Percentiles rank a stretch among this genome's conserved stretches.
Evolutionary conservation across 768 basidiomycete genomes (phyloP).

Genomic region (Naematelia encephala): DNA sequence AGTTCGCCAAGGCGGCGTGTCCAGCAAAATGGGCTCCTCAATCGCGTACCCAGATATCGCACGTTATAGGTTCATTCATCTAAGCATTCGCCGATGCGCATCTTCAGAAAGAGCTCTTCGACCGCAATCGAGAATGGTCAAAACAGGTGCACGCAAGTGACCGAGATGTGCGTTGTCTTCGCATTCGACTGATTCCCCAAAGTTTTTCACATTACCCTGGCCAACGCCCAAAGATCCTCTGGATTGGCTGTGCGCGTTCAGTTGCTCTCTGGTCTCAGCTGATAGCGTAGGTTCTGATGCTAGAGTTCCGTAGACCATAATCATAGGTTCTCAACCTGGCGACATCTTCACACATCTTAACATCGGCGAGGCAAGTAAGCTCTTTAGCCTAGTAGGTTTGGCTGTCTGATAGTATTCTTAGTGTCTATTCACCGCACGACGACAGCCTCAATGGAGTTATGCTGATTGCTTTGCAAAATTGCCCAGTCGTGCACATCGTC

Average conservation of each 20-base stretch:
- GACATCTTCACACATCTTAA: conserved; percentile 43
- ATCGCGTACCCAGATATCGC: no score
- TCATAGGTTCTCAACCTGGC: conserved; percentile 41
- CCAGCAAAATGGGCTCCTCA: no score
- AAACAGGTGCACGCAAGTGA: conserved; percentile 20
- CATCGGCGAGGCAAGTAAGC: conserved; percentile 33
- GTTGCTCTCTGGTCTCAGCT: no score
- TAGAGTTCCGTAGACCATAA: conserved; percentile 40
- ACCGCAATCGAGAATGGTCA: conserved; percentile 33
- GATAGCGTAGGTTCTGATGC: conserved; percentile 38
- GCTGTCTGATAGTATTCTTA: conserved; percentile 4
- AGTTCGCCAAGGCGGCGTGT: no score
- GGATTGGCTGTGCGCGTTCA: conserved; percentile 41
- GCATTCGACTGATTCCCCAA: background rate
- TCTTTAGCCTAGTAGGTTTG: background rate
- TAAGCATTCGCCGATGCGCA: no score
- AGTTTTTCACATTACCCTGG: conserved; percentile 44
- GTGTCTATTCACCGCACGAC: conserved; percentile 37
- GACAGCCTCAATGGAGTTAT: conserved; percentile 42
- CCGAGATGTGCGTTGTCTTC: conserved; percentile 27
- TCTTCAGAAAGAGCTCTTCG: conserved; percentile 27
- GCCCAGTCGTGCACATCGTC: conserved; percentile 45
- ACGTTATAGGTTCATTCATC: no score
- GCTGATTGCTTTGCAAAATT: conserved; percentile 43
- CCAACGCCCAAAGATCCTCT: conserved; percentile 42